Conservation (phyloP, 129 eudicot species). For the Flaveria robusta region DNA sequence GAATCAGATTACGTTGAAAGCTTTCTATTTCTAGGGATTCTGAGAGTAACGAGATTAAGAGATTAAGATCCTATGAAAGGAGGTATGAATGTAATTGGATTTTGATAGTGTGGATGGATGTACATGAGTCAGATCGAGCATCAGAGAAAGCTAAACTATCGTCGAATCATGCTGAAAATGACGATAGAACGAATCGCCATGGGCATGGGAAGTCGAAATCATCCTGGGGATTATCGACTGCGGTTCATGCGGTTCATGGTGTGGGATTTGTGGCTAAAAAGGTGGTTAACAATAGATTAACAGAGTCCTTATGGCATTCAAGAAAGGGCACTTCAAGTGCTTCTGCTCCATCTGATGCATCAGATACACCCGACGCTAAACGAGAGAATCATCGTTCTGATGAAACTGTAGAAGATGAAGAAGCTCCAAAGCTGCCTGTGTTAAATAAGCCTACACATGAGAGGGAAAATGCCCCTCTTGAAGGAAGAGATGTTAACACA, state of each 20-base stretch:
- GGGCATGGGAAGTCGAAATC: conserved; percentile 55
- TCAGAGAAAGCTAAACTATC: conserved; percentile 36
- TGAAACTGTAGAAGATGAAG: conserved; percentile 45
- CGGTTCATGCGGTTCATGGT: conserved; percentile 51
- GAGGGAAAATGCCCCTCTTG: background rate
- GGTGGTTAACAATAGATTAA: conserved; percentile 42
- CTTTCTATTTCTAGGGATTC: background rate
- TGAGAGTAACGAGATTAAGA: conserved; percentile 17
- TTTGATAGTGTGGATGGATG: conserved; percentile 65
- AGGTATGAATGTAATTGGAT: conserved; percentile 29
- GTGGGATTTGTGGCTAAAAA: conserved; percentile 57
- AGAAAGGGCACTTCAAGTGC: conserved; percentile 61
- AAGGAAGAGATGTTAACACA: conserved; percentile 53
- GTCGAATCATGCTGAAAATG: conserved; percentile 44
- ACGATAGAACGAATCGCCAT: conserved; percentile 47
- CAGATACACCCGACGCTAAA: conserved; percentile 52
- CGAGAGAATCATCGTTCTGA: conserved; percentile 38
- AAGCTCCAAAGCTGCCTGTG: conserved; percentile 29
- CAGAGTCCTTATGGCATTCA: conserved; percentile 74
- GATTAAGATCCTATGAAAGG: conserved; percentile 15
- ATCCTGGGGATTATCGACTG: conserved; percentile 47
- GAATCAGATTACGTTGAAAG: background rate
- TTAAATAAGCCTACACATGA: conserved; percentile 27
- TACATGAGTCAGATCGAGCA: conserved; percentile 31
- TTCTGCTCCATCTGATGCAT: conserved; percentile 53